phyloP scores from a whole-genome alignment of 2,329 filamentous ascomycete genomes.

The Cladosporium austrohemisphaericum region DNA sequence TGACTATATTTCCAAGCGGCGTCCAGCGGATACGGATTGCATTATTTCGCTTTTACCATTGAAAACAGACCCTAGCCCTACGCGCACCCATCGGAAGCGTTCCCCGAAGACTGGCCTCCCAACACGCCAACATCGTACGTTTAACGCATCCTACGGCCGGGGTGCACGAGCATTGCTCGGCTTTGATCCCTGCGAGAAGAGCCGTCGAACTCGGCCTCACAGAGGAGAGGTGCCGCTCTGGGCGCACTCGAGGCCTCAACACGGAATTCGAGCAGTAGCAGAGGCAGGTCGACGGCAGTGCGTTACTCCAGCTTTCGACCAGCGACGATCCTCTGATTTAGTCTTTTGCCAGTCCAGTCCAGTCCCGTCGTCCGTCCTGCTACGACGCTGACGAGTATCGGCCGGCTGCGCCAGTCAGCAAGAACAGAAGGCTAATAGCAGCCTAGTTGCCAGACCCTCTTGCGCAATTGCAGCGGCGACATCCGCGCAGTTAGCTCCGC shows the following conservation, averaged over 20 bases:
- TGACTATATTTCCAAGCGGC: not conserved
- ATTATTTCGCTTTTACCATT: not conserved
- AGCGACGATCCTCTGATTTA: too few species aligned
- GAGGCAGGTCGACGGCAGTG: too few species aligned
- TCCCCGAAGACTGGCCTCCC: conserved; percentile 4
- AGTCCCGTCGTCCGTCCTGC: too few species aligned
- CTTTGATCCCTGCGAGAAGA: not conserved
- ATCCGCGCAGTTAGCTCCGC: conserved; percentile 4
- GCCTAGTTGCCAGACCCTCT: too few species aligned
- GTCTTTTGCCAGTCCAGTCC: too few species aligned
- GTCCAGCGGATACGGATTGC: not conserved
- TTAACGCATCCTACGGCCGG: conserved; percentile 7
- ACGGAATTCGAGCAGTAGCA: too few species aligned
- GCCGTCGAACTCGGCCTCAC: not conserved
- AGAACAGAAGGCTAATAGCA: not conserved
- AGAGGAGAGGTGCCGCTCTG: too few species aligned
- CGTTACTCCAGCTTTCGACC: too few species aligned
- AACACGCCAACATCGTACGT: conserved; percentile 10
- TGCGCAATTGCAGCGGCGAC: too few species aligned
- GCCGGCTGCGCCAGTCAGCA: not conserved
- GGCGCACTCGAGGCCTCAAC: too few species aligned
- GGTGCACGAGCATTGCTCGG: conserved; percentile 2
- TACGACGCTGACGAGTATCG: too few species aligned
- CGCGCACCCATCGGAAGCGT: not conserved
- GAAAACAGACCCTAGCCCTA: too few species aligned